These are phyloP conservation scores for Blastomyces gilchristii DNA, from an alignment of 2,329 filamentous ascomycete genomes.

Conservation along the genomic window DNA sequence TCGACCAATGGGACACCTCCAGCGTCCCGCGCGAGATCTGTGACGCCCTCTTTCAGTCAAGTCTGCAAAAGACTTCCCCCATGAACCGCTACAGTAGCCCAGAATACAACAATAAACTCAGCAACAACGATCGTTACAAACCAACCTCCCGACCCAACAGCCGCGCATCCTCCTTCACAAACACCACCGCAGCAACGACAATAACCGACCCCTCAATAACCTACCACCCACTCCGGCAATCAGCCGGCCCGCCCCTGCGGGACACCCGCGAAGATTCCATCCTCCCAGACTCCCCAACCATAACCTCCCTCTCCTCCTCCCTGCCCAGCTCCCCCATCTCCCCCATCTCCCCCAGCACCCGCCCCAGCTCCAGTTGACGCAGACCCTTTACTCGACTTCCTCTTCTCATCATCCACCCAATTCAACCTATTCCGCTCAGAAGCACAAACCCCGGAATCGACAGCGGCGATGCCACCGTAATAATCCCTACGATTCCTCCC, in stretches of 20 bases:
- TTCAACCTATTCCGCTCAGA: not conserved
- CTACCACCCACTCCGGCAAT: not conserved
- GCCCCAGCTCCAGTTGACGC: not conserved
- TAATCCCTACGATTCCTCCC: no score
- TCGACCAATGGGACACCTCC: conserved; percentile 11
- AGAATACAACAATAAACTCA: not conserved
- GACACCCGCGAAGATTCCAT: not conserved
- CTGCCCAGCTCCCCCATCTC: not conserved
- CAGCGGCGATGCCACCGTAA: no score
- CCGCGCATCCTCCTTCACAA: conserved; percentile 2
- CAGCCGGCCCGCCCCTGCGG: not conserved
- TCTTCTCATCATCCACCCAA: not conserved
- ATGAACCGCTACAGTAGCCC: not conserved
- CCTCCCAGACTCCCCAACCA: conserved; percentile 5
- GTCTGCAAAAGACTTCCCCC: not conserved
- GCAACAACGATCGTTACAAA: not conserved
- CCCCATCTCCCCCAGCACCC: not conserved
- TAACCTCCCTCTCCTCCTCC: not conserved
- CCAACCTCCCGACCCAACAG: not conserved
- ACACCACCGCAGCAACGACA: not conserved
- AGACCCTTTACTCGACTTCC: not conserved
- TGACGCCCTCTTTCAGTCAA: conserved; percentile 4
- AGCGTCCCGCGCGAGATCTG: conserved; percentile 9
- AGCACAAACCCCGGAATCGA: no score
- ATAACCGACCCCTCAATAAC: not conserved